These are phyloP conservation scores for Blepharisma undulans DNA, from an alignment of 169 alveolate species.

Conservation along the genomic window DNA sequence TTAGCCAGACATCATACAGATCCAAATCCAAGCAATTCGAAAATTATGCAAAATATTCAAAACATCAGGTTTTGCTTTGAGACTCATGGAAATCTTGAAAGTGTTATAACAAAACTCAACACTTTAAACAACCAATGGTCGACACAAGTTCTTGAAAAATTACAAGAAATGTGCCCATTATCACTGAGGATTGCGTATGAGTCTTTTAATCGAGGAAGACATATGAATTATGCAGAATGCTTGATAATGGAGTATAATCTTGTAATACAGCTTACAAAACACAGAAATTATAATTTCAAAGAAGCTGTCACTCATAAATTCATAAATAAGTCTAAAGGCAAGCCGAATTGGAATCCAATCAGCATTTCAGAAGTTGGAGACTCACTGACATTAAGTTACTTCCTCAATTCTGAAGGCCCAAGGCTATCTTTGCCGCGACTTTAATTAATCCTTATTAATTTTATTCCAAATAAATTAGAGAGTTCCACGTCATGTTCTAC, in stretches of 20 bases:
- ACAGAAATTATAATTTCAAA: background rate
- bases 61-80: constrained; percentile 54
- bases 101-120: background rate
- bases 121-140: constrained; percentile 36
- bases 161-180: constrained; percentile 55
- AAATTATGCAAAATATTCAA: background rate
- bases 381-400: background rate
- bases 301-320: background rate
- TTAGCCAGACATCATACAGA: background rate
- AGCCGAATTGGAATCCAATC: background rate
- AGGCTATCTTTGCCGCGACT: background rate
- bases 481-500: constrained; percentile 1
- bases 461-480: background rate
- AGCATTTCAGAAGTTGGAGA: background rate
- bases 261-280: background rate
- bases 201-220: constrained; percentile 63
- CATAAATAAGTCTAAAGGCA: background rate
- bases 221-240: background rate
- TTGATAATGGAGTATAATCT: constrained; percentile 19
- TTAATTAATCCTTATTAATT: background rate
- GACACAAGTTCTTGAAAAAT: constrained; percentile 42
- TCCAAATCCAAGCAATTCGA: background rate
- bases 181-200: constrained; percentile 68
- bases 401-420: background rate
- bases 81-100: constrained; percentile 38